phyloP scores from a whole-genome alignment of 2,329 filamentous ascomycete genomes.

The Curvularia hawaiiensis region DNA sequence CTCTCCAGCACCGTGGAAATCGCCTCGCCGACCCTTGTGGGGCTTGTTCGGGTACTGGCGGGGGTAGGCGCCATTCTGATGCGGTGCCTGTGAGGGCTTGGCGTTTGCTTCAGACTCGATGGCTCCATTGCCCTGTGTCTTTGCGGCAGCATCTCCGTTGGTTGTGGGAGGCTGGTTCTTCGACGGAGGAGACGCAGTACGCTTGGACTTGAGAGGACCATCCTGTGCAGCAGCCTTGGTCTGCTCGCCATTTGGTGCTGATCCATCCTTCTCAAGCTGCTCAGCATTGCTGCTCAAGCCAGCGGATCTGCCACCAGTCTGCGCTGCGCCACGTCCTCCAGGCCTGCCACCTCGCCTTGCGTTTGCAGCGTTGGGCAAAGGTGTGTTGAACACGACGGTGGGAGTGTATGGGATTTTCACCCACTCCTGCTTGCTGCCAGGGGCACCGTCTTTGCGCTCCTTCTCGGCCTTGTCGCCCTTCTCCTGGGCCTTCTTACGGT shows the following conservation, averaged over 20 bases:
- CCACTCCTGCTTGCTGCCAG: slow-evolving; percentile 78
- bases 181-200: slow-evolving; percentile 37
- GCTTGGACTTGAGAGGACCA: slow-evolving; percentile 43
- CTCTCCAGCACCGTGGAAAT: slow-evolving; percentile 35
- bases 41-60: slow-evolving; percentile 40
- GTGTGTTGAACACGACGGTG: slow-evolving; percentile 84
- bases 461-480: slow-evolving; percentile 71
- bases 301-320: slow-evolving; percentile 58
- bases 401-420: slow-evolving; percentile 81
- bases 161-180: slow-evolving; percentile 34
- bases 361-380: slow-evolving; percentile 61
- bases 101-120: slow-evolving; percentile 34
- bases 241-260: slow-evolving; percentile 39
- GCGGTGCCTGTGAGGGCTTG: slow-evolving; percentile 26
- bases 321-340: slow-evolving; percentile 60
- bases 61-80: slow-evolving; percentile 35
- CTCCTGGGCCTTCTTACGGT: slow-evolving; percentile 72
- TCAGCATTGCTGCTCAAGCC: slow-evolving; percentile 49
- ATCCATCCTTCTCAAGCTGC: slow-evolving; percentile 45
- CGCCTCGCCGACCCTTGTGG: slow-evolving; percentile 40
- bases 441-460: slow-evolving; percentile 61
- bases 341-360: slow-evolving; percentile 50
- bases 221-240: slow-evolving; percentile 38
- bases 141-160: slow-evolving; percentile 33
- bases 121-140: slow-evolving; percentile 20